Evolutionary conservation across 169 alveolate genomes (phyloP).

Genomic region (Plasmodium gaboni): DNA sequence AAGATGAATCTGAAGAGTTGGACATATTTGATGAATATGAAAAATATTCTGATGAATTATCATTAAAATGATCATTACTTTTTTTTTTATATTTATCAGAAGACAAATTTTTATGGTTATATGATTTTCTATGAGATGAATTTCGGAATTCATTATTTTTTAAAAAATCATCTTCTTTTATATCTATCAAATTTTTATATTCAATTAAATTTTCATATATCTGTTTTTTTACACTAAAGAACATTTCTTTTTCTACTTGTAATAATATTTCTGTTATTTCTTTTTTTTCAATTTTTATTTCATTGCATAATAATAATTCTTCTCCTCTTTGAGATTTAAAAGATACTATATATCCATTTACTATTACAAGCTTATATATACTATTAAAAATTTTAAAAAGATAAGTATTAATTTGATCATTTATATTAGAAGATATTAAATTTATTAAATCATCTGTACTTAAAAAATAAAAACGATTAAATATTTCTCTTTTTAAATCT

Average conservation of each 20-base stretch:
- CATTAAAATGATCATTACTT: too few species aligned
- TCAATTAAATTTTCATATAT: slow-evolving; percentile 59
- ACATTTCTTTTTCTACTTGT: slow-evolving; percentile 70
- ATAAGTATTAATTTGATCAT: slow-evolving; percentile 73
- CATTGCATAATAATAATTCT: slow-evolving; percentile 46
- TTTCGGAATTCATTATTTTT: slow-evolving; percentile 48
- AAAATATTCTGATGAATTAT: too few species aligned
- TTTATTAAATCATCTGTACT: slow-evolving; percentile 75
- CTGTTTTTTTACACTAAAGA: slow-evolving; percentile 62
- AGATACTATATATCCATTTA: slow-evolving; percentile 62
- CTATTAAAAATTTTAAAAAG: slow-evolving; percentile 67
- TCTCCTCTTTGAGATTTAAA: slow-evolving; percentile 74
- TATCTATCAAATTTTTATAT: slow-evolving; percentile 66
- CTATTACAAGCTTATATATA: slow-evolving; percentile 59
- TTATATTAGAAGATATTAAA: slow-evolving; percentile 66
- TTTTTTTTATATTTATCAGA: too few species aligned
- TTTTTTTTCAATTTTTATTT: slow-evolving; percentile 71
- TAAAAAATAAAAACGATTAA: slow-evolving; percentile 63
- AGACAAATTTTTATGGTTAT: neutral
- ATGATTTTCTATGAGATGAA: neutral
- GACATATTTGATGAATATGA: neutral
- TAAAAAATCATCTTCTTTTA: slow-evolving; percentile 75
- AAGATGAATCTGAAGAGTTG: slow-evolving; percentile 14
- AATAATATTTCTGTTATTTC: slow-evolving; percentile 68
- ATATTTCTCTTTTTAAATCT: slow-evolving; percentile 68